These are phyloP conservation scores for Coccomyxa sp. DNA, from an alignment of 139 green algal species.

Conservation along the genomic window DNA sequence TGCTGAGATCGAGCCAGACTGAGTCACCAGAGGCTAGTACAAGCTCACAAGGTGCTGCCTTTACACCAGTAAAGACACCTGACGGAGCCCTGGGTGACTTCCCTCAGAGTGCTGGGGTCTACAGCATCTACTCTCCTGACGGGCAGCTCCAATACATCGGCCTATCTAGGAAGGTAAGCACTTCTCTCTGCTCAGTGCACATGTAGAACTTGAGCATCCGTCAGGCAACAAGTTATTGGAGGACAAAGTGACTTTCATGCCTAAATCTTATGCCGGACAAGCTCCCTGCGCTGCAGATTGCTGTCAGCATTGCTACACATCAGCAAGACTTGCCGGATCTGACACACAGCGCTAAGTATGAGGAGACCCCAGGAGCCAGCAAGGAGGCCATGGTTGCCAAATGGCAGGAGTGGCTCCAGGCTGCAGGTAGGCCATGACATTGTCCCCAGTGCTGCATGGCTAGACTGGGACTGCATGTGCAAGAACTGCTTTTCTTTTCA, in stretches of 20 bases:
- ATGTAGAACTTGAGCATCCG: background rate
- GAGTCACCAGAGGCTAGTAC: too few relatives aligned
- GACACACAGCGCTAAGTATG: conserved; percentile 46
- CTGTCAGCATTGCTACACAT: conserved; percentile 64
- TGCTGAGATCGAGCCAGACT: too few relatives aligned
- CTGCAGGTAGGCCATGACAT: conserved; percentile 31
- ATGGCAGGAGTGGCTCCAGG: conserved; percentile 85
- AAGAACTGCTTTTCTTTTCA: background rate
- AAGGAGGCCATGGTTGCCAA: conserved; percentile 66
- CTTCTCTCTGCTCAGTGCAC: background rate
- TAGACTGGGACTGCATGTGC: too few relatives aligned
- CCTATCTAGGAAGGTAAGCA: conserved; percentile 54
- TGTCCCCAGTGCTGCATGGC: background rate
- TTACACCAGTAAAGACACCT: too few relatives aligned
- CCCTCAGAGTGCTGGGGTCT: conserved; percentile 52
- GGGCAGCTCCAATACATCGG: conserved; percentile 67
- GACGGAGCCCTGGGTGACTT: too few relatives aligned
- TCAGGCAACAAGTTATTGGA: too few relatives aligned
- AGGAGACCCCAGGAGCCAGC: conserved; percentile 37
- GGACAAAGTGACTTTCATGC: background rate
- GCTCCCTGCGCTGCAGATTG: conserved; percentile 38
- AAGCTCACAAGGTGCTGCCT: too few relatives aligned
- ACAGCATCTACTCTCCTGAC: conserved; percentile 61
- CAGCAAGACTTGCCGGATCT: conserved; percentile 66
- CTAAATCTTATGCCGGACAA: background rate